phyloP scores from a whole-genome alignment of 164 flowering plant genomes.

The Berberis vulgaris region DNA sequence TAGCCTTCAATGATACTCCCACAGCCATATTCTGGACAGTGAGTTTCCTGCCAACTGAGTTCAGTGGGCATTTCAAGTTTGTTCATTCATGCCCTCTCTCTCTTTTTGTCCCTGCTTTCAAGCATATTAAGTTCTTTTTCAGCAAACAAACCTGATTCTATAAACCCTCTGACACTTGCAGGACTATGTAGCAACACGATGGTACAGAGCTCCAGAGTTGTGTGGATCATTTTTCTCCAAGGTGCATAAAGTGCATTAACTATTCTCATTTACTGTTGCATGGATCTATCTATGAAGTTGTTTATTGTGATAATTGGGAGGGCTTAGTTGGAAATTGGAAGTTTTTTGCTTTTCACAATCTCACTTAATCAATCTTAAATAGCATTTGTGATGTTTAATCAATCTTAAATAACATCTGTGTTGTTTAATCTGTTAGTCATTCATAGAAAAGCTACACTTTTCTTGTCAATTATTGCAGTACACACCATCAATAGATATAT shows the following conservation, averaged over 20 bases:
- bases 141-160: background rate
- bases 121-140: background rate
- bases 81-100: background rate
- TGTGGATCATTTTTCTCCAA: conserved; percentile 98
- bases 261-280: background rate
- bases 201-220: conserved; percentile 97
- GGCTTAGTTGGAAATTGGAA: no score
- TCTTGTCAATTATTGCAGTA: conserved; percentile 44
- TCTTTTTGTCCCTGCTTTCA: background rate
- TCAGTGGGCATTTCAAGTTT: background rate
- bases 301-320: background rate
- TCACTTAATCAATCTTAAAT: no score
- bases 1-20: conserved; percentile 82
- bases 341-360: no score
- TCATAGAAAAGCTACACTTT: background rate
- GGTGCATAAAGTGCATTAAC: conserved; percentile 29
- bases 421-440: background rate
- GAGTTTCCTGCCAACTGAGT: conserved; percentile 13
- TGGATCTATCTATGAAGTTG: background rate
- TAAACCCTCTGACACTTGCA: conserved; percentile 13
- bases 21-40: conserved; percentile 96
- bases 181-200: conserved; percentile 99
- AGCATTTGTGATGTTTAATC: no score
- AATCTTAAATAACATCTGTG: no score
- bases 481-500: conserved; percentile 95